phyloP scores from a whole-genome alignment of 345 rosid genomes.

The Gossypium arboreum region DNA sequence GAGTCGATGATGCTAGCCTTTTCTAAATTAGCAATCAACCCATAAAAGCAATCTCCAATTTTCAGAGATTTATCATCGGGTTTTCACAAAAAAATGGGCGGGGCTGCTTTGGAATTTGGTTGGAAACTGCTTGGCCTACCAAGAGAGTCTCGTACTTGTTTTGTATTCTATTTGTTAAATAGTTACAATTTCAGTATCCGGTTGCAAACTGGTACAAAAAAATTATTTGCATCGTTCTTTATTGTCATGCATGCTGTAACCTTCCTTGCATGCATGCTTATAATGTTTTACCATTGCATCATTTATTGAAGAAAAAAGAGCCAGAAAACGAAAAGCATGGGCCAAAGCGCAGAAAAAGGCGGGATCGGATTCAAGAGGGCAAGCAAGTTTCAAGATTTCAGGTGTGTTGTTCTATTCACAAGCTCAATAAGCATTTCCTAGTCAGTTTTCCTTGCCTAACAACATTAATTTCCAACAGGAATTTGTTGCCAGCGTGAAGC shows the following conservation, averaged over 20 bases:
- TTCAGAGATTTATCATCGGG: background rate
- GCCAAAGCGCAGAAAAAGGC: slow-evolving; percentile 64
- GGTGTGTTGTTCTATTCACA: slow-evolving; percentile 33
- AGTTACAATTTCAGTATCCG: background rate
- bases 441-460: background rate
- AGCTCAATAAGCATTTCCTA: background rate
- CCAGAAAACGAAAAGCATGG: slow-evolving; percentile 35
- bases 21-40: background rate
- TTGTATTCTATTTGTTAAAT: background rate
- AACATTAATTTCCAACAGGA: slow-evolving; percentile 40
- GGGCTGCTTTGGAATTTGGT: background rate
- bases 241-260: background rate
- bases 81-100: background rate
- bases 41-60: background rate
- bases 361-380: slow-evolving; percentile 48
- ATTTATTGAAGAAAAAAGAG: slow-evolving; percentile 51
- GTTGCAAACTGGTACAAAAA: background rate
- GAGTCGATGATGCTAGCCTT: background rate
- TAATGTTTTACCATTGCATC: background rate
- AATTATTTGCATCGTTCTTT: background rate
- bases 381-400: slow-evolving; percentile 48
- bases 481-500: slow-evolving; percentile 34
- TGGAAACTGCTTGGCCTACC: background rate
- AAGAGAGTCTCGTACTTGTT: background rate
- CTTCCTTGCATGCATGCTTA: background rate